These are phyloP conservation scores for Endothia cerciana DNA, from an alignment of 2,329 filamentous ascomycete genomes.

Conservation along the genomic window DNA sequence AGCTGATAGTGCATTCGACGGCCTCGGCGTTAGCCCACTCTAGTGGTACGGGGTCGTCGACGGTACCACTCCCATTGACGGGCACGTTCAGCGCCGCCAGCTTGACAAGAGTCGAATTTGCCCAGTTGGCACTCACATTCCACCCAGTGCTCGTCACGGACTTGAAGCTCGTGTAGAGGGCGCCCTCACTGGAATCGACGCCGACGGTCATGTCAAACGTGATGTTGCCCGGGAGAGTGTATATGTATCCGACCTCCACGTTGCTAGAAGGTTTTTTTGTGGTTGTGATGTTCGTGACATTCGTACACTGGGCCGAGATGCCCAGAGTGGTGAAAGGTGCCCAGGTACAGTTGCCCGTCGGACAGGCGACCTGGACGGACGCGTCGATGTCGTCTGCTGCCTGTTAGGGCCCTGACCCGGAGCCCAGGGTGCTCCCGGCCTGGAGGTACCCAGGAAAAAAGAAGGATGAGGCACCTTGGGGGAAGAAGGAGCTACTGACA, in stretches of 20 bases:
- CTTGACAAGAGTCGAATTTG: background rate
- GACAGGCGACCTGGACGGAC: background rate
- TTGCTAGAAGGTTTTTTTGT: background rate
- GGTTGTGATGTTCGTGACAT: background rate
- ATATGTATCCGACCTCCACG: background rate
- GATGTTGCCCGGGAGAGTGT: background rate
- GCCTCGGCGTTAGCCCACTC: background rate
- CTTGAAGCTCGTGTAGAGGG: background rate
- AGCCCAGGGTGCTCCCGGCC: background rate
- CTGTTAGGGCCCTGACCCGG: background rate
- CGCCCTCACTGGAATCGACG: background rate
- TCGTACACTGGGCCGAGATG: background rate
- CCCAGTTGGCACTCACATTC: background rate
- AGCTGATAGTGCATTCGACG: background rate
- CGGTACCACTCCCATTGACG: background rate
- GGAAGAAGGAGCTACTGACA: background rate
- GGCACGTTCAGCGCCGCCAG: background rate
- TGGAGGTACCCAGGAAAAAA: background rate
- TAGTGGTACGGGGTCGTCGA: background rate
- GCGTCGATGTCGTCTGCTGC: background rate
- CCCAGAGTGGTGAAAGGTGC: slow-evolving; percentile 1
- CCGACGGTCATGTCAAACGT: background rate
- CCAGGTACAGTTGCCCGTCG: slow-evolving; percentile 1
- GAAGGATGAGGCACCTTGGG: background rate
- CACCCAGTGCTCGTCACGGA: background rate